These are phyloP conservation scores for Scheffersomyces lignicola DNA, from an alignment of 1,139 yeast genomes.

Conservation along the genomic window DNA sequence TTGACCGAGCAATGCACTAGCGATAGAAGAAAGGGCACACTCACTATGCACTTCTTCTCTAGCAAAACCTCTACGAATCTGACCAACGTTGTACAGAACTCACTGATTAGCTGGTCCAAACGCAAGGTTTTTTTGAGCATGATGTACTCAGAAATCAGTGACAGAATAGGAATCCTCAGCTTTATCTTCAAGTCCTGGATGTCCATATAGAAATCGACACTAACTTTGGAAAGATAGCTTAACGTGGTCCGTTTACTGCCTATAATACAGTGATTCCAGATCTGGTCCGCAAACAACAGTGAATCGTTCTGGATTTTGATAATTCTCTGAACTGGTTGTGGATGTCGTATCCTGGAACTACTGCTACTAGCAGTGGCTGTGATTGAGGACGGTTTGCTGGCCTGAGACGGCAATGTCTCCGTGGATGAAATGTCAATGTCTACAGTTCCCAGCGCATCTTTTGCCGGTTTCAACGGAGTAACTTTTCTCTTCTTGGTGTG, in stretches of 20 bases:
- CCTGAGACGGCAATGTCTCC: too few relatives aligned
- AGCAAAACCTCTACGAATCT: slow-evolving; percentile 29
- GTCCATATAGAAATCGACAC: slow-evolving; percentile 34
- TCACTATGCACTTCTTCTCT: slow-evolving; percentile 23
- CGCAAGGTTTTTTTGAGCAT: slow-evolving; percentile 41
- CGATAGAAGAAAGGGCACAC: slow-evolving; percentile 57
- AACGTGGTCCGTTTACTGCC: slow-evolving; percentile 53
- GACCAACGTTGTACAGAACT: slow-evolving; percentile 42
- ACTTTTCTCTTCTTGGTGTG: slow-evolving; percentile 16
- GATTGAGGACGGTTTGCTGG: slow-evolving; percentile 1
- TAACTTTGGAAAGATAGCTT: slow-evolving; percentile 48
- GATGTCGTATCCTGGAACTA: slow-evolving; percentile 1
- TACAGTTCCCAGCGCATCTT: slow-evolving; percentile 1
- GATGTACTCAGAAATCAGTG: slow-evolving; percentile 34
- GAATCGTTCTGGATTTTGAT: slow-evolving; percentile 36
- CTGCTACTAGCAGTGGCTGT: slow-evolving; percentile 4
- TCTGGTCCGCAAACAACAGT: slow-evolving; percentile 33
- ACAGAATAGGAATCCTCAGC: slow-evolving; percentile 31
- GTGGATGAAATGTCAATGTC: slow-evolving; percentile 3
- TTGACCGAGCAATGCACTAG: slow-evolving; percentile 52
- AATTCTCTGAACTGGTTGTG: slow-evolving; percentile 14
- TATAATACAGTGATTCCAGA: slow-evolving; percentile 43
- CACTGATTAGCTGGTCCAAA: slow-evolving; percentile 43
- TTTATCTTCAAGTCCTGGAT: slow-evolving; percentile 32
- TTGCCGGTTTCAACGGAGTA: neutral